Base-by-base conservation (phyloP, 1,284 basidiomycete genomes). In the Pyrrhoderma noxium region DNA sequence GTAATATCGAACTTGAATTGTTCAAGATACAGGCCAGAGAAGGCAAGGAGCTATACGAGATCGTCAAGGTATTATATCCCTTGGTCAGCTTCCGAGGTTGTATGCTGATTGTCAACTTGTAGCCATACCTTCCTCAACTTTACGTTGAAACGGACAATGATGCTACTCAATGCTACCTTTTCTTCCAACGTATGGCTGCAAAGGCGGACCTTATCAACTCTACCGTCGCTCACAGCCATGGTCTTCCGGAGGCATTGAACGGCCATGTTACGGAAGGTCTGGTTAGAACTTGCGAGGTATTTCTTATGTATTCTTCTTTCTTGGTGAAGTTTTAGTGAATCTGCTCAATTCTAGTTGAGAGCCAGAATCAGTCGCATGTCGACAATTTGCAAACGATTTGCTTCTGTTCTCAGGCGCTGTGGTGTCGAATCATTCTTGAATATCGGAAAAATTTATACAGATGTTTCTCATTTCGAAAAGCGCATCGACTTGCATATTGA, bases 401-500 rank as follows among this genome's bases (percentile, higher is more conserved):
- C 89, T 0, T 82, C 85, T 0, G 76, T 93, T 55, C 74, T 96
- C 56, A 75, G 80, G 31, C 75, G 82, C 19, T 89, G 89, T 60
- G 81, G 89, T 58, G 80, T 88, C 2, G 84, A 88, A 46, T 82
- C 84, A 2, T 97, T 93, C 77, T 68, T 94, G 50, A 82, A 79
- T 57, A 80, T 89, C 48, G 95, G 93, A 1, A 79, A 88, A 25
- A 76, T 96, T 23, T 91, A 83, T 58, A 77, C 79, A 7, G 95
- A 99, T 57, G 77, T 97, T 36, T 78, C 80, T 0, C 86, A 86
- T 0, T 81, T 97, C 64, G 95, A 99, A 71, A 89, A 87, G 64
- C 80, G 89, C 38, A 79, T 99, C 49, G 93, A 99, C 62, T 83
- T 87, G 67, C 95, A 95, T 65, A 80, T 98, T 53, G 86, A 89